A percentile compares a stretch with the other conserved stretches of the same genome.
phyloP scores from a whole-genome alignment of 164 flowering plant species.

The Aristolochia contorta region DNA sequence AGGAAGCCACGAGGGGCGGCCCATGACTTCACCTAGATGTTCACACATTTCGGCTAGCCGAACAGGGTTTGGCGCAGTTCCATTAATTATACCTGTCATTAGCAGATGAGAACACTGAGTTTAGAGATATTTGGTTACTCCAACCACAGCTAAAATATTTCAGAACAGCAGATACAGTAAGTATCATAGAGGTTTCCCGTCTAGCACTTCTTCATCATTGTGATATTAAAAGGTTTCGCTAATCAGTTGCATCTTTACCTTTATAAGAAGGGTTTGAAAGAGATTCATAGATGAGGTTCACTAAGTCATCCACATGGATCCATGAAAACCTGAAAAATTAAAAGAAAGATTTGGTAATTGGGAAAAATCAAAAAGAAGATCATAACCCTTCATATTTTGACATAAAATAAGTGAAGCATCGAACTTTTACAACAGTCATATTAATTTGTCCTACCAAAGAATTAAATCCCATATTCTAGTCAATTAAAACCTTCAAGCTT shows the following conservation, averaged over 20 bases:
- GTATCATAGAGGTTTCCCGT: no score
- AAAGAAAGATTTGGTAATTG: background rate
- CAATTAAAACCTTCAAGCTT: no score
- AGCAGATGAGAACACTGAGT: no score
- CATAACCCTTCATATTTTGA: background rate
- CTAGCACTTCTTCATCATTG: no score
- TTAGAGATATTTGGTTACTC: no score
- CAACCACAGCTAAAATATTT: no score
- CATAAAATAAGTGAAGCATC: background rate
- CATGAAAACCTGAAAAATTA: conserved; percentile 78
- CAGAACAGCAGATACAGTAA: no score
- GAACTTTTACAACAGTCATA: no score
- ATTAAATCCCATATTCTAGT: no score
- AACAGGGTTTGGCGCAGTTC: conserved; percentile 95
- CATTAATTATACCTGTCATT: conserved; percentile 79
- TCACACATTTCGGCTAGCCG: conserved; percentile 74
- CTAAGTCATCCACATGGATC: conserved; percentile 99
- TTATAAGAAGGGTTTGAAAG: conserved; percentile 67
- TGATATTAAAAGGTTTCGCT: no score
- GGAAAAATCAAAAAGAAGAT: background rate
- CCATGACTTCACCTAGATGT: conserved; percentile 69
- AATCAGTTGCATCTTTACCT: conserved; percentile 32
- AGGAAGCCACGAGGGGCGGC: conserved; percentile 96
- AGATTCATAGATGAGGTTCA: conserved; percentile 78
- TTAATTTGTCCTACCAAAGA: no score